Percentiles rank a stretch among this genome's conserved stretches.
Conservation (phyloP, 441 rosid genomes). For the Populus tomentosa region DNA sequence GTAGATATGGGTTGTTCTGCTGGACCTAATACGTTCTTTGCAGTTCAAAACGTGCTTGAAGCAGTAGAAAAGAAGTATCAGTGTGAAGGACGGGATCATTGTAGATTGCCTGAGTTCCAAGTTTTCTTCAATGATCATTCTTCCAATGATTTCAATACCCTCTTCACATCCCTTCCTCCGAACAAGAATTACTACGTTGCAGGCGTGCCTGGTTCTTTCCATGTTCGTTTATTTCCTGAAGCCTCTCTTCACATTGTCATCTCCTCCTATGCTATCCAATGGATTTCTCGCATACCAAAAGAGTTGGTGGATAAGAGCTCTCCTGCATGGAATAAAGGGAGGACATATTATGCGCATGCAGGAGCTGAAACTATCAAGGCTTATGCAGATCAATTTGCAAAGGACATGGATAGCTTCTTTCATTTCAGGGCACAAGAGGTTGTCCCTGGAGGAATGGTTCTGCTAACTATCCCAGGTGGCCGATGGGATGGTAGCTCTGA, state of each 20-base stretch:
- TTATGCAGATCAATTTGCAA: conserved; percentile 17
- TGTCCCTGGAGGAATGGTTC: conserved; percentile 10
- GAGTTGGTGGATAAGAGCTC: conserved; percentile 1
- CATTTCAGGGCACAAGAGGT: conserved; percentile 12
- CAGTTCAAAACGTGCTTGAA: conserved; percentile 15
- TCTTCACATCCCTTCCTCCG: conserved; percentile 15
- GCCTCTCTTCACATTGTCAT: conserved; percentile 10
- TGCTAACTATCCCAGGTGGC: not conserved
- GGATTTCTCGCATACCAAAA: conserved; percentile 12
- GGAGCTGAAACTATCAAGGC: conserved; percentile 20
- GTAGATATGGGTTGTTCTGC: conserved; percentile 17
- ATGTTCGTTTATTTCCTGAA: conserved; percentile 8
- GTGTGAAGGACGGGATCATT: not conserved
- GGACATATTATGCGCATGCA: not conserved
- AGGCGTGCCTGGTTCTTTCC: conserved; percentile 15
- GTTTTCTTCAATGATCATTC: conserved; percentile 15
- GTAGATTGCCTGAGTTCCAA: conserved; percentile 2
- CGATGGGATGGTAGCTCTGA: not conserved
- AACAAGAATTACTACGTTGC: not conserved
- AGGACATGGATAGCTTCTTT: conserved; percentile 24
- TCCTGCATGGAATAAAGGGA: conserved; percentile 11
- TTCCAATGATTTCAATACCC: conserved; percentile 34
- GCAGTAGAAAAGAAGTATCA: not conserved
- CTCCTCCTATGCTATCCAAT: conserved; percentile 15
- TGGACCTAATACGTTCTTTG: conserved; percentile 16